phyloP scores from a whole-genome alignment of 2,329 filamentous ascomycete species.

The Ustilaginoidea virens region DNA sequence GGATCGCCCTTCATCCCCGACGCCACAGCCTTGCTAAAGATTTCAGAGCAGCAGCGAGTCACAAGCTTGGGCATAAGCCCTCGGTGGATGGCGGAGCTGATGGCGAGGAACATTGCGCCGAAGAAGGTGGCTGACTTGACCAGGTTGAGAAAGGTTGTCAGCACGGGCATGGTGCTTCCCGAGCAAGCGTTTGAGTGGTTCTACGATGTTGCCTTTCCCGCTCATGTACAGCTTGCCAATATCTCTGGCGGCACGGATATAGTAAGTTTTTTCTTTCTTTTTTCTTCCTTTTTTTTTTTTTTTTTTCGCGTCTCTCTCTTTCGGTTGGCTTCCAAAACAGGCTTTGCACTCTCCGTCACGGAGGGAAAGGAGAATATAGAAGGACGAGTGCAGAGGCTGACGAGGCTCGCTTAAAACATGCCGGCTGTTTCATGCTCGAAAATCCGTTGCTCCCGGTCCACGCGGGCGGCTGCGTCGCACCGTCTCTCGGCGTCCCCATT shows the following conservation, averaged over 20 bases:
- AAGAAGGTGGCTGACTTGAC: constrained; percentile 47
- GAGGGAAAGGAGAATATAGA: too few species aligned
- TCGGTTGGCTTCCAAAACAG: background rate
- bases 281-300: background rate
- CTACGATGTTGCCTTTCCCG: constrained; percentile 55
- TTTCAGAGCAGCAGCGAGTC: constrained; percentile 47
- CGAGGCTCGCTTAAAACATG: too few species aligned
- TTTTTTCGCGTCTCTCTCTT: background rate
- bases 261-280: constrained; percentile 24
- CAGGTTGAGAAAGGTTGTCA: constrained; percentile 43
- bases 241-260: constrained; percentile 69
- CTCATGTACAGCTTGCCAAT: constrained; percentile 51
- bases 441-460: constrained; percentile 57
- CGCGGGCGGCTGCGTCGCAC: constrained; percentile 36
- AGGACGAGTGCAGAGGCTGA: too few species aligned
- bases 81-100: constrained; percentile 59
- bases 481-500: constrained; percentile 32
- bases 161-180: constrained; percentile 70
- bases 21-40: constrained; percentile 42
- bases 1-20: constrained; percentile 67
- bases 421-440: constrained; percentile 43
- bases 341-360: too few species aligned
- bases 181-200: constrained; percentile 69
- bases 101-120: constrained; percentile 47
- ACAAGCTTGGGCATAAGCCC: constrained; percentile 65